Percentiles rank a stretch among this genome's conserved stretches.
phyloP scores from a whole-genome alignment of 2,329 filamentous ascomycete genomes.

The Monilinia laxa region DNA sequence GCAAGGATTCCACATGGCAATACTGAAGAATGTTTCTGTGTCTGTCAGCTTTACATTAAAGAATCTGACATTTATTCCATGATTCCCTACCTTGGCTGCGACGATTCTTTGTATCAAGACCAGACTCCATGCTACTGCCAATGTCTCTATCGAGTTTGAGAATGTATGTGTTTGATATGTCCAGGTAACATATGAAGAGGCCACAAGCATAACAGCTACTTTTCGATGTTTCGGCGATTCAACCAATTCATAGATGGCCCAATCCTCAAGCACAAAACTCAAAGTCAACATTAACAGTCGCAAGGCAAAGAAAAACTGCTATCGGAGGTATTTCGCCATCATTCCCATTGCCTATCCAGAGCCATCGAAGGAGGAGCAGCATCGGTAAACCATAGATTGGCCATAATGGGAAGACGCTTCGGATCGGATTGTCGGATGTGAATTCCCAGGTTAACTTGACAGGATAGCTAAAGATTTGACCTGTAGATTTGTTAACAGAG shows the following conservation, averaged over 20 bases:
- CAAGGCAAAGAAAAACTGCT: constrained; percentile 86
- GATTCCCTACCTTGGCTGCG: constrained; percentile 63
- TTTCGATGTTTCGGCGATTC: constrained; percentile 69
- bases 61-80: not conserved
- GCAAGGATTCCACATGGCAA: constrained; percentile 76
- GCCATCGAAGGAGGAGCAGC: constrained; percentile 81
- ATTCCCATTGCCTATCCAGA: constrained; percentile 81
- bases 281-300: constrained; percentile 88
- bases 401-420: constrained; percentile 96
- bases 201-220: constrained; percentile 77
- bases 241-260: constrained; percentile 91
- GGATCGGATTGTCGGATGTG: constrained; percentile 80
- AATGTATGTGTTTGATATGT: constrained; percentile 98
- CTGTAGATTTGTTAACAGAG: constrained; percentile 48
- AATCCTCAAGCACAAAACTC: constrained; percentile 96
- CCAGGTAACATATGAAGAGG: constrained; percentile 98
- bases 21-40: constrained; percentile 69
- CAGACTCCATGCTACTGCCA: constrained; percentile 89
- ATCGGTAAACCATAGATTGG: constrained; percentile 92
- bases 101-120: constrained; percentile 87
- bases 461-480: constrained; percentile 89
- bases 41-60: constrained; percentile 26
- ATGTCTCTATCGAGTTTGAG: constrained; percentile 93
- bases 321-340: constrained; percentile 78
- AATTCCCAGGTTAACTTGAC: constrained; percentile 95